A percentile compares a stretch with the other conserved stretches of the same genome.
Evolutionary conservation across 225 moss, liverwort and hornwort species (phyloP).

Genomic region (Antitrichia curtipendula): DNA sequence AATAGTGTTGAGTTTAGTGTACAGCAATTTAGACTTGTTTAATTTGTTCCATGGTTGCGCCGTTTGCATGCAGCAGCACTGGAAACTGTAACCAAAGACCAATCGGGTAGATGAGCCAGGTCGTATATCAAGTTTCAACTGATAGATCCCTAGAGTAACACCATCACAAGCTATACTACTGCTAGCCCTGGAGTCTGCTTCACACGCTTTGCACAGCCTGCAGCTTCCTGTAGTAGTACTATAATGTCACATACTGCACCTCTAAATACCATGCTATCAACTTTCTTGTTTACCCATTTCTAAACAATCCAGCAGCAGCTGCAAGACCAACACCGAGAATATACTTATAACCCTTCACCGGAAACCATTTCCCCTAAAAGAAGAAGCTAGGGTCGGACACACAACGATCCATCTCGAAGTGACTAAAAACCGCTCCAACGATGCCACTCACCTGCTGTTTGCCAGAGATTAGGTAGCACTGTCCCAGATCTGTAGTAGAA

Average conservation of each 20-base stretch:
- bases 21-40: slow-evolving; percentile 13
- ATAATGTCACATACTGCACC: background rate
- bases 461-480: slow-evolving; percentile 56
- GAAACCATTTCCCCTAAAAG: background rate
- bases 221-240: background rate
- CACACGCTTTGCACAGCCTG: background rate
- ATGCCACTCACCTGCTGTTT: slow-evolving; percentile 57
- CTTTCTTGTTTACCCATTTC: background rate
- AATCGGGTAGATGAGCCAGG: slow-evolving; percentile 3
- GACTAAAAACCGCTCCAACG: background rate
- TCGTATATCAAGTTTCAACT: background rate
- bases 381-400: background rate
- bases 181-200: background rate
- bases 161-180: background rate
- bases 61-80: slow-evolving; percentile 12
- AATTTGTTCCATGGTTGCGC: slow-evolving; percentile 10
- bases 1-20: slow-evolving; percentile 1
- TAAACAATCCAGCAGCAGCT: background rate
- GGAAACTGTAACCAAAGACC: slow-evolving; percentile 13
- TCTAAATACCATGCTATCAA: background rate
- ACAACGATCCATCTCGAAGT: background rate
- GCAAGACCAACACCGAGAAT: background rate
- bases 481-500: slow-evolving; percentile 74
- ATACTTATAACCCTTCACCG: background rate
- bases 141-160: background rate